Evolutionary conservation across 2,329 filamentous ascomycete species (phyloP), one percentile per base, ranked within the genome.

Genomic region (Dothistroma pini): DNA sequence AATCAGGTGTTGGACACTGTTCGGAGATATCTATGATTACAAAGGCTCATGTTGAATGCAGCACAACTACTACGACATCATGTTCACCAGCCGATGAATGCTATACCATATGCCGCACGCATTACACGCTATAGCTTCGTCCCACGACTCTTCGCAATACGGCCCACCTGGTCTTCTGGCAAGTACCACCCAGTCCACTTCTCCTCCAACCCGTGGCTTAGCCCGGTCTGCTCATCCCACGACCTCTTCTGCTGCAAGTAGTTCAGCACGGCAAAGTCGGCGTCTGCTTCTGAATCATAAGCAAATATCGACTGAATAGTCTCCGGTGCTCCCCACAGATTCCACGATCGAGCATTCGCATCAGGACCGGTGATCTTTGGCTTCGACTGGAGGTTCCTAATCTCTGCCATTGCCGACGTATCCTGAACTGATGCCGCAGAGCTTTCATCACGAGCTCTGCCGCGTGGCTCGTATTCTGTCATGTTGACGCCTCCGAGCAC

Each of bases 221-320:
- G 67, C 1, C 70, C 70, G 1, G 73, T 74, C 29, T 64, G 64
- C 22, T 63, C 55, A 62, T 75, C 68, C 63, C 64, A 65, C 10
- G 60, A 56, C 56, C 47, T 72, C 54, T 55, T 62, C 32, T 60
- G 59, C 55, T 60, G 60, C 61, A 71, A 56, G 60, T 68, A 69
- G 31, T 57, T 65, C n/a, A 66, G 57, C 51, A 75, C 55, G 16
- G 68, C 70, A 21, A 64, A 61, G 44, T 73, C 71, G 9, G 71
- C 74, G 63, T 75, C 69, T 12, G 59, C 65, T 58, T 76, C 72
- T n/a, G 67, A 71, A 66, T 78, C 74, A 64, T 77, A 78, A 5
- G 69, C 72, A 60, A 75, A 77, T 9, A 75, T 66, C 6, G 71
- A 69, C 35, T 74, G 64, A 32, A 74, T 70, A 3, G 70, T 75